These are phyloP conservation scores for Corylus americana DNA, from an alignment of 306 rosid species.

Conservation along the genomic window DNA sequence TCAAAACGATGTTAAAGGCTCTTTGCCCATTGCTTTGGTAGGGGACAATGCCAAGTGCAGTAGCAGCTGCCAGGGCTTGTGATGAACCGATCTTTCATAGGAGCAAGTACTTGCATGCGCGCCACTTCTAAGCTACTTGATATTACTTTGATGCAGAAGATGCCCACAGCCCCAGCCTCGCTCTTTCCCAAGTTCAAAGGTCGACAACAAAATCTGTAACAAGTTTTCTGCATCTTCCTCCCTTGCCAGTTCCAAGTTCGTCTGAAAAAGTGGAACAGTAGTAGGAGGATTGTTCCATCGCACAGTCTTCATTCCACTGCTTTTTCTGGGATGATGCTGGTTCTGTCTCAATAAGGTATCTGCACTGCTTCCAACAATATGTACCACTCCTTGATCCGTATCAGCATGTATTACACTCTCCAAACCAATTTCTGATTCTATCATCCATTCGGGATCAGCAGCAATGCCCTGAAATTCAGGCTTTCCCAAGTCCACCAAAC, in stretches of 20 bases:
- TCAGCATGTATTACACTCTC: constrained; percentile 78
- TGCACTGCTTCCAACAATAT: constrained; percentile 80
- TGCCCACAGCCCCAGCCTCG: constrained; percentile 73
- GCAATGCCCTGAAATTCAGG: constrained; percentile 78
- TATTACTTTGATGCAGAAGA: constrained; percentile 64
- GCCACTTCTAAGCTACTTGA: constrained; percentile 34
- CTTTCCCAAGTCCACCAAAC: constrained; percentile 65
- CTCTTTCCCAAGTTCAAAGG: constrained; percentile 60
- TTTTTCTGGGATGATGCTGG: constrained; percentile 49
- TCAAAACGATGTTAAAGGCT: neutral
- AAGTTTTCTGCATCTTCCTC: constrained; percentile 64
- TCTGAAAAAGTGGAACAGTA: constrained; percentile 77
- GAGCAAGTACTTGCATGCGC: neutral
- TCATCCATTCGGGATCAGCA: constrained; percentile 66
- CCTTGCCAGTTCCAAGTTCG: constrained; percentile 61
- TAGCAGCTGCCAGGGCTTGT: neutral
- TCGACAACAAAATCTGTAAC: constrained; percentile 51
- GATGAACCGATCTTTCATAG: constrained; percentile 3
- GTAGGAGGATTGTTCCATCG: constrained; percentile 66
- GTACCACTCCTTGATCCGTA: constrained; percentile 56
- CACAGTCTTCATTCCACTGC: constrained; percentile 41
- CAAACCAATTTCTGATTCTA: constrained; percentile 72
- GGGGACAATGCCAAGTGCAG: neutral
- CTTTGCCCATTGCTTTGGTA: neutral
- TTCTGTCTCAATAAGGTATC: constrained; percentile 55